phyloP scores from a whole-genome alignment of 257 asterid species.

The Ballota nigra region DNA sequence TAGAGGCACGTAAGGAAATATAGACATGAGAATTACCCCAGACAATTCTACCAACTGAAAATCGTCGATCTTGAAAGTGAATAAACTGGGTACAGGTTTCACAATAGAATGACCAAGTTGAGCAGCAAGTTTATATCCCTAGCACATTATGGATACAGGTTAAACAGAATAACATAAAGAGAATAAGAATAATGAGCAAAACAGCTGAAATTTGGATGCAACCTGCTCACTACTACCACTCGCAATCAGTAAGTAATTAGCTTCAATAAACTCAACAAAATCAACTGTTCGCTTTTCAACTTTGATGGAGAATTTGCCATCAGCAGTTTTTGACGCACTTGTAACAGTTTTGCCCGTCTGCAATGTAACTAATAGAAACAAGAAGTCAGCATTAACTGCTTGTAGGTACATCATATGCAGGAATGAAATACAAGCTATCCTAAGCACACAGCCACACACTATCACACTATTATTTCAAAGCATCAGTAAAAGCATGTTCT shows the following conservation, averaged over 20 bases:
- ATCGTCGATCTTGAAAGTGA: constrained; percentile 91
- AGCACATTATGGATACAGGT: constrained; percentile 26
- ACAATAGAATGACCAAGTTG: constrained; percentile 87
- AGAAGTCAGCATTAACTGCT: constrained; percentile 32
- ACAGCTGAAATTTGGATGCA: constrained; percentile 16
- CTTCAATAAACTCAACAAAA: constrained; percentile 55
- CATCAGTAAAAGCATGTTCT: not conserved
- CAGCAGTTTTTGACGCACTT: constrained; percentile 50
- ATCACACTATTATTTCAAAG: not conserved
- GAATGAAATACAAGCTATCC: constrained; percentile 6
- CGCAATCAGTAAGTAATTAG: constrained; percentile 76
- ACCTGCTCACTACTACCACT: constrained; percentile 96
- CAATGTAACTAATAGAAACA: constrained; percentile 53
- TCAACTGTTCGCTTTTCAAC: constrained; percentile 66
- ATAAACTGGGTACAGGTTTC: constrained; percentile 93
- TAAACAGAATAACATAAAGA: constrained; percentile 13
- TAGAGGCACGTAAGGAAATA: constrained; percentile 14
- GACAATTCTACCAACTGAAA: constrained; percentile 68
- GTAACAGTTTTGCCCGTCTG: constrained; percentile 81
- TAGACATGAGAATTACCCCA: constrained; percentile 63
- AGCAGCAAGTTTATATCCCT: constrained; percentile 83
- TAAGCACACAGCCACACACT: not conserved
- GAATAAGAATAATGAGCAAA: constrained; percentile 11
- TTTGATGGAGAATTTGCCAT: constrained; percentile 63
- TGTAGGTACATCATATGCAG: not conserved